Percentiles rank a stretch among this genome's conserved stretches.
These are phyloP conservation scores for Termitomyces sp. DNA, from an alignment of 768 basidiomycete species.

Conservation along the genomic window DNA sequence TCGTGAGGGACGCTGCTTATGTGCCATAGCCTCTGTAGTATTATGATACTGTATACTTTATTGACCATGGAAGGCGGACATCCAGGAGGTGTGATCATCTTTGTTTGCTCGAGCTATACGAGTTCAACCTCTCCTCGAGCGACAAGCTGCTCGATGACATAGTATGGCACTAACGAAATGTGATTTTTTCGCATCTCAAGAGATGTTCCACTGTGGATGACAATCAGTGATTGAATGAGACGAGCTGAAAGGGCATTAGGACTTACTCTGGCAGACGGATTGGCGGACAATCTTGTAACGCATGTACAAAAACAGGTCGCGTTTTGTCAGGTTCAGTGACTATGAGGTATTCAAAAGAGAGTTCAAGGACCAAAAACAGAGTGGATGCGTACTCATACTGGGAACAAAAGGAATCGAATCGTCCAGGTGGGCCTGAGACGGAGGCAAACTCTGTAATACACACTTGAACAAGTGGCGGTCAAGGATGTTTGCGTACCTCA, in stretches of 20 bases:
- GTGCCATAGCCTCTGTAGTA: constrained; percentile 9
- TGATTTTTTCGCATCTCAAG: constrained; percentile 76
- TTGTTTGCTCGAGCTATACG: constrained; percentile 37
- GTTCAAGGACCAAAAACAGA: constrained; percentile 5
- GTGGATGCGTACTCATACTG: constrained; percentile 57
- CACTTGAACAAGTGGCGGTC: constrained; percentile 76
- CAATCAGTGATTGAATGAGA: not conserved
- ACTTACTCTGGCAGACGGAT: constrained; percentile 67
- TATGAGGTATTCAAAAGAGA: constrained; percentile 22
- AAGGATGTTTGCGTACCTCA: constrained; percentile 68
- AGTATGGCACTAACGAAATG: constrained; percentile 76
- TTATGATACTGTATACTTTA: constrained; percentile 13
- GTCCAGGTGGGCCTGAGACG: constrained; percentile 69
- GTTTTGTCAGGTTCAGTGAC: constrained; percentile 75
- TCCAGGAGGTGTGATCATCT: not conserved
- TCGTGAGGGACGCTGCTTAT: constrained; percentile 19
- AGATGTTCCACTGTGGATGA: constrained; percentile 48
- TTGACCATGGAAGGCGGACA: constrained; percentile 1
- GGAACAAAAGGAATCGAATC: constrained; percentile 67
- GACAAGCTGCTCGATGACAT: constrained; percentile 69
- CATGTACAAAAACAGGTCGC: constrained; percentile 77
- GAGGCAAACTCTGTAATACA: constrained; percentile 80
- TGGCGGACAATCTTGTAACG: constrained; percentile 62
- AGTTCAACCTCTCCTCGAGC: constrained; percentile 70
- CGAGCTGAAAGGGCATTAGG: not conserved